Evolutionary conservation across 2,329 filamentous ascomycete genomes (phyloP).

Genomic region (Epichloe bromicola): DNA sequence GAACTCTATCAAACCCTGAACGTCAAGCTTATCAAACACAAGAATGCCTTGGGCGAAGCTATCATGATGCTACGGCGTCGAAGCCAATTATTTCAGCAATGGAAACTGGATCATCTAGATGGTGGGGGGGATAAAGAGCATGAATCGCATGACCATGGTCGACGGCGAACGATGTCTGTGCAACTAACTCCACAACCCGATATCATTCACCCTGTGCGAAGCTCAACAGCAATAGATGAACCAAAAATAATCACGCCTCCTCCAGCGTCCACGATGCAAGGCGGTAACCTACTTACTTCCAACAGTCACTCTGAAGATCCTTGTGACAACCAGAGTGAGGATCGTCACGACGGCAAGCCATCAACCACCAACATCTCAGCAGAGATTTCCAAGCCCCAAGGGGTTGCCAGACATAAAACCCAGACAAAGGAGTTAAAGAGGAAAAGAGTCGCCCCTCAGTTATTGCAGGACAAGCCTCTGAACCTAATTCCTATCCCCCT

Average conservation of each 20-base stretch:
- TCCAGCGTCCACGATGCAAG: neutral
- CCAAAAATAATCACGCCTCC: neutral
- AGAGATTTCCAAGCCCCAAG: neutral
- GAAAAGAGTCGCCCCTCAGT: slow-evolving; percentile 15
- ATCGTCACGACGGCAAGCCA: neutral
- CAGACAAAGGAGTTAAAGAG: slow-evolving; percentile 14
- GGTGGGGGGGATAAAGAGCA: neutral
- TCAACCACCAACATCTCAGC: neutral
- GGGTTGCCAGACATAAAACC: slow-evolving; percentile 3
- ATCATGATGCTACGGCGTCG: slow-evolving; percentile 40
- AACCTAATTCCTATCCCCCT: slow-evolving; percentile 1
- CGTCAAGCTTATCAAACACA: slow-evolving; percentile 44
- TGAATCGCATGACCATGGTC: neutral
- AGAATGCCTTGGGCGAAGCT: slow-evolving; percentile 41
- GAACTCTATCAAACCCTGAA: slow-evolving; percentile 41
- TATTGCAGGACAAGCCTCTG: slow-evolving; percentile 8
- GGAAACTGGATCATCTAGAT: slow-evolving; percentile 11
- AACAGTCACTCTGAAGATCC: neutral
- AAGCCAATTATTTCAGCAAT: slow-evolving; percentile 35
- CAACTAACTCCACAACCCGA: slow-evolving; percentile 3
- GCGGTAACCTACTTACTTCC: neutral
- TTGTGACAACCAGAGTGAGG: neutral
- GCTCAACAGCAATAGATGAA: neutral
- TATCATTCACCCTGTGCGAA: neutral
- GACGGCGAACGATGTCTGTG: neutral